Evolutionary conservation across 495 filamentous ascomycete species (phyloP), one percentile per base, ranked within the genome.

Genomic region (Aspergillus funiculosus): DNA sequence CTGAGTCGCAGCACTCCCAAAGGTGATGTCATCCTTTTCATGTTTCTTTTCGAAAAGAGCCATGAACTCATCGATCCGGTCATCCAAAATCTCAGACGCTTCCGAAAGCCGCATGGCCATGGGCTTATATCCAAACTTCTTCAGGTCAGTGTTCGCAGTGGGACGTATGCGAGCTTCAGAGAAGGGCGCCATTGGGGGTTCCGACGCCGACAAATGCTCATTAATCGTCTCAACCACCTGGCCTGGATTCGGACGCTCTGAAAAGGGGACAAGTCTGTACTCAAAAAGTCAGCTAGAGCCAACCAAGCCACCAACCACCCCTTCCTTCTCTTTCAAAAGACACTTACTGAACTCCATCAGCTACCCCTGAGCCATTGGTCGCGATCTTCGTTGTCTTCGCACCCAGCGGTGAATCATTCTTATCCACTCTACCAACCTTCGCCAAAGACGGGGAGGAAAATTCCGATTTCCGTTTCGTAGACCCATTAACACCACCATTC

Each of bases 51-150:
- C 79, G n/a, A 94, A 75, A 2, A 86, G 59, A 3, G 60, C 58
- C 51, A 77, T 72, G 51, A 96, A 95, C 22, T 87, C 87, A 44
- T 98, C 92, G 63, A 98, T 95, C 31, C 91, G 80, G 60, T 95
- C 90, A 59, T 98, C 92, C 5, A 94, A 73, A 40, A 95, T 85
- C 63, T 95, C 90, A 2, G 89, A 90, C 2, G 87, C 81, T 55
- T 95, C 90, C 4, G 87, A 87, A 9, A 90, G 75, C 52, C 92
- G 94, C 88, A 95, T 94, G 21, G 87, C 85, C 69, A 96, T 84
- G 0, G 88, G 83, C 53, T 89, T 89, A 63, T 95, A 98, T 6
- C 78, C 80, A 40, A 95, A 85, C 57, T 94, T 96, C 58, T 87
- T 89, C 39, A 85, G 71, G 54, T 98, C 92, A 2, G 84, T 86